A percentile compares a stretch with the other conserved stretches of the same genome.
phyloP scores from a whole-genome alignment of 345 rosid genomes.

The Turritis glabra region DNA sequence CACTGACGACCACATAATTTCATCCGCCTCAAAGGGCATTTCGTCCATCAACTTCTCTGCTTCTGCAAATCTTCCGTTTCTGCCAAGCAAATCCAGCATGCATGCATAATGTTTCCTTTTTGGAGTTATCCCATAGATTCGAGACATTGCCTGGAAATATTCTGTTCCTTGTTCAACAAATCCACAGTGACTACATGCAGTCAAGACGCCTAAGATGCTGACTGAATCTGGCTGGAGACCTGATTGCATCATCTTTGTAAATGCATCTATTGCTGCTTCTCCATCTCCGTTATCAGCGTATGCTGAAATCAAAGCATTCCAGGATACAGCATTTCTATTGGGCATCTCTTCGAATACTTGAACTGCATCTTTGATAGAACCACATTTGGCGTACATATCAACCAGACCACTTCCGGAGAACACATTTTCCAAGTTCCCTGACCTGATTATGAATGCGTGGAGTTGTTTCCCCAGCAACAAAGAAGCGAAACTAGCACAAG shows the following conservation, averaged over 20 bases:
- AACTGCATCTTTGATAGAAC: conserved; percentile 69
- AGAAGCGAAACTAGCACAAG: conserved; percentile 76
- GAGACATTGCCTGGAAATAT: conserved; percentile 61
- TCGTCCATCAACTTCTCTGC: conserved; percentile 64
- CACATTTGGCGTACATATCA: conserved; percentile 90
- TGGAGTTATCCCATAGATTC: conserved; percentile 54
- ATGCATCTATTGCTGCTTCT: conserved; percentile 54
- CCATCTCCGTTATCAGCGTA: conserved; percentile 82
- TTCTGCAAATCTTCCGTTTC: conserved; percentile 64
- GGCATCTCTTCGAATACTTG: conserved; percentile 75
- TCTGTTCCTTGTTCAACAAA: conserved; percentile 66
- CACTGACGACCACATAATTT: conserved; percentile 85
- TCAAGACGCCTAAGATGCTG: conserved; percentile 63
- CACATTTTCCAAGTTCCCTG: conserved; percentile 69
- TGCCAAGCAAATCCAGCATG: conserved; percentile 66
- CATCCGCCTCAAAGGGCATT: conserved; percentile 82
- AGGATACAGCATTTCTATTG: conserved; percentile 67
- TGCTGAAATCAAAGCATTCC: conserved; percentile 87
- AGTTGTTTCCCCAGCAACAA: conserved; percentile 66
- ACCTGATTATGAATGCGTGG: conserved; percentile 61
- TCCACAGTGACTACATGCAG: conserved; percentile 89
- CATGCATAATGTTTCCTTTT: conserved; percentile 70
- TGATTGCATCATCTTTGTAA: conserved; percentile 57
- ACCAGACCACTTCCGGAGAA: conserved; percentile 74
- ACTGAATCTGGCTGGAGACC: conserved; percentile 77